Evolutionary conservation across 371 early-diverging fungal genomes (phyloP), one percentile per base, ranked within the genome.

Genomic region (Syncephalis plumigaleata): DNA sequence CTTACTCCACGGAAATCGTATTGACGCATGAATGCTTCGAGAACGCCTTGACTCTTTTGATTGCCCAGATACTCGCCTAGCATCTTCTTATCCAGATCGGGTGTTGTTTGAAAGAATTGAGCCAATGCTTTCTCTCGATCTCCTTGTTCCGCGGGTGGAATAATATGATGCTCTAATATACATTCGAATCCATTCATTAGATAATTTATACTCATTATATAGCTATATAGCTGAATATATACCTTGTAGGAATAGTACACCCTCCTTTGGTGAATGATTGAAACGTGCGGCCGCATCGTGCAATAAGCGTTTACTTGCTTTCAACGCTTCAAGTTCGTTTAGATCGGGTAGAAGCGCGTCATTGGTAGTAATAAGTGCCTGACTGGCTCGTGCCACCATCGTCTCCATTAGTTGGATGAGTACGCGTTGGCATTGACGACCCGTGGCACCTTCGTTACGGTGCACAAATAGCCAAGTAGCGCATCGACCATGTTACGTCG

Each of bases 41-140:
- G 57, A 7, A 81, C 60, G 11, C 76, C 75, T n/a, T 75, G 53
- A 50, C 90, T 87, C 36, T 79, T 71, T 3, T 81, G 85, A 52
- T 80, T 83, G 36, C 91, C 82, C 2, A 96, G 58, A 61, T 73
- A 92, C 55, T 90, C 92, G 11, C 97, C 97, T 31, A 94, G 51
- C 13, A 63, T 58, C 54, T 71, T 79, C 53, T 91, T 86, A 64
- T 85, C 78, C 18, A 91, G 53, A 20, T 72, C 71, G 3, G 82
- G 81, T 26, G 85, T 81, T 21, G 70, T 61, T 45, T 74, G 68
- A 36, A 91, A 55, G 53, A 87, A 89, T 9, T 53, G 49, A 11
- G 83, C 82, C n/a, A 87, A 61, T 0, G 67, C 65, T 52, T 64
- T 65, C 46, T 77, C 70, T 36, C 64, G 51, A 31, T 71, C 61